Percentiles rank a stretch among this genome's conserved stretches.
phyloP scores from a whole-genome alignment of 2,329 filamentous ascomycete genomes.

The Tetracladium maxilliforme region DNA sequence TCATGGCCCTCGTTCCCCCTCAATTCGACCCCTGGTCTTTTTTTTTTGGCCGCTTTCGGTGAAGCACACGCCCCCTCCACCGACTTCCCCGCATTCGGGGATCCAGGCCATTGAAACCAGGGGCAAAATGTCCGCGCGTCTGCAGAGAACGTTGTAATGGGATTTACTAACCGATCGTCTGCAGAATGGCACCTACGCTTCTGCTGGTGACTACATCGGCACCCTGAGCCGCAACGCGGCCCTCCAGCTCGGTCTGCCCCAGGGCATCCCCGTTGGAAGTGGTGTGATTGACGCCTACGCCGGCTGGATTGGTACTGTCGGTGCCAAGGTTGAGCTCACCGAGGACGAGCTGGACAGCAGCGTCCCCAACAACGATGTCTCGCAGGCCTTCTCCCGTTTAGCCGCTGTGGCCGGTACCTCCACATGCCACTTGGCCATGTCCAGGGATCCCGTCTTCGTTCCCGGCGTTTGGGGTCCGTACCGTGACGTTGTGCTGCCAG shows the following conservation, averaged over 20 bases:
- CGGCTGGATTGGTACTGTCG: slow-evolving; percentile 98
- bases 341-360: slow-evolving; percentile 52
- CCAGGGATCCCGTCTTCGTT: slow-evolving; percentile 82
- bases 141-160: slow-evolving; percentile 2
- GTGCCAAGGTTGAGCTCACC: slow-evolving; percentile 74
- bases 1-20: too few relatives aligned
- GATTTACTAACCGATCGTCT: slow-evolving; percentile 9
- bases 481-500: slow-evolving; percentile 79
- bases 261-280: slow-evolving; percentile 84
- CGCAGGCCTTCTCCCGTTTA: slow-evolving; percentile 82
- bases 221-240: slow-evolving; percentile 73
- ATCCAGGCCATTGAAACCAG: not conserved
- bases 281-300: slow-evolving; percentile 98
- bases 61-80: slow-evolving; percentile 2
- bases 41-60: slow-evolving; percentile 7
- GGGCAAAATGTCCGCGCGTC: slow-evolving; percentile 4
- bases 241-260: slow-evolving; percentile 65
- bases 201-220: slow-evolving; percentile 83
- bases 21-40: slow-evolving; percentile 32
- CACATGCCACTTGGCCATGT: slow-evolving; percentile 95
- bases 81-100: slow-evolving; percentile 1
- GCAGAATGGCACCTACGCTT: slow-evolving; percentile 83
- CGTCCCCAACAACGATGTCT: slow-evolving; percentile 67
- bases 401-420: slow-evolving; percentile 94
- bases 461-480: slow-evolving; percentile 96